Evolutionary conservation across 1,284 basidiomycete genomes (phyloP), one percentile per base, ranked within the genome.

Genomic region (Pyrrhoderma lamaoense): DNA sequence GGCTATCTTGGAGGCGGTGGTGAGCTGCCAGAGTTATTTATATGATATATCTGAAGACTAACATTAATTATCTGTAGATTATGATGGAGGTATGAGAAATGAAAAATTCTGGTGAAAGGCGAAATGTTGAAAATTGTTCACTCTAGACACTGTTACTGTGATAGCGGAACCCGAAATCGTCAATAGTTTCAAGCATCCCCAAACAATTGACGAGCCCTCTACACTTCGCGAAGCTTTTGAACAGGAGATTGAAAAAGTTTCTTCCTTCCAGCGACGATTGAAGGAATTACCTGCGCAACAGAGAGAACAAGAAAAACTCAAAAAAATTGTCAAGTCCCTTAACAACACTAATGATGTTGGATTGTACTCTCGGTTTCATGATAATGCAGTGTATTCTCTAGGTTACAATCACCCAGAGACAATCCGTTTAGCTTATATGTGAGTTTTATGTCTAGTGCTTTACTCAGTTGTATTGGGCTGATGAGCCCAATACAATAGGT

Each of bases 371-470:
- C 27, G 27, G 11, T 73, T 31, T 53, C 83, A 87, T 58, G 80
- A 83, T 52, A 67, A 66, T 44, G 73, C 80, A 0, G 70, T 73
- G 3, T 78, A 76, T 57, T 63, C 62, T 1, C 55, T 60, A 56
- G 85, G 85, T 0, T 83, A 85, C 60, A 65, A 63, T 16, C 57
- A 72, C 45, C 38, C 54, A 0, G 50, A 68, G 2, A 69, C 84
- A 0, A 67, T 80, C 5, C 69, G 74, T 0, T 64, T 82, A 14
- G 82, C 82, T 0, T 79, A 81, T 49, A 83, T 86, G 85, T 86
- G 55, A 57, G 75, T 62, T 11, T 42, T 16, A 18, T 7, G 8
- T 40, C 21, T 16, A n/a, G 5, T 31, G n/a, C 7, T 31, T 11
- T 31, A 31, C 11, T 31, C 11, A 5, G 11, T 11, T 5, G 25